Percentiles rank a stretch among this genome's conserved stretches.
Evolutionary conservation across 148 eudicot species (phyloP).

Genomic region (Fagopyrum homotropicum): DNA sequence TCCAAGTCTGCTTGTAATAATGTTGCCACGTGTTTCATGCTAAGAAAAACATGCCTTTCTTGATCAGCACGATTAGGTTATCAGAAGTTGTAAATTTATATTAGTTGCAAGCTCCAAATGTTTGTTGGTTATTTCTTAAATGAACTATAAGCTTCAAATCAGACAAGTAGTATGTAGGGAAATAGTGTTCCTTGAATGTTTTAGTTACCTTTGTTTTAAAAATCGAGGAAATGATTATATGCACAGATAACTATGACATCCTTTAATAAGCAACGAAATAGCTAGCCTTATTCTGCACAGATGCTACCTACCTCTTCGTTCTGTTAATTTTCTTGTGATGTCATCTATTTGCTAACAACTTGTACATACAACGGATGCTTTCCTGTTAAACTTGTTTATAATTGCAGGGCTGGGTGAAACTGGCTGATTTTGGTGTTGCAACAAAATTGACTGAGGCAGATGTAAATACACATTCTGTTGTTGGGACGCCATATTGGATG

Average conservation of each 20-base stretch:
- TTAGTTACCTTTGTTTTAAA: not conserved
- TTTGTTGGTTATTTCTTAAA: not conserved
- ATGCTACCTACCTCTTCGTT: not conserved
- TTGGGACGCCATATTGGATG: slow-evolving; percentile 99
- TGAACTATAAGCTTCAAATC: not conserved
- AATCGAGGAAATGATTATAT: not conserved
- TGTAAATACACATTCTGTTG: slow-evolving; percentile 96
- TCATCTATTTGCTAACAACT: not conserved
- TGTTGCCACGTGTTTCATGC: not conserved
- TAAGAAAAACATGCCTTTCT: slow-evolving; percentile 1
- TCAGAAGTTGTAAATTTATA: not conserved
- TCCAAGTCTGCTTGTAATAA: not conserved
- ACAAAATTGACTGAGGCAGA: slow-evolving; percentile 97
- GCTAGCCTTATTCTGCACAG: not conserved
- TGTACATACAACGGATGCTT: slow-evolving; percentile 2
- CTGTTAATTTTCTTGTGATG: not conserved
- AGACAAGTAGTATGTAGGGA: not conserved
- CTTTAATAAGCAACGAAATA: not conserved
- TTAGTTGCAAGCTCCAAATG: not conserved
- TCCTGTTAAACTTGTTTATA: slow-evolving; percentile 5
- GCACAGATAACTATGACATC: not conserved
- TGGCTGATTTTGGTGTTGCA: slow-evolving; percentile 99
- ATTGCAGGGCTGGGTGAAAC: slow-evolving; percentile 92
- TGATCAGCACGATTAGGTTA: not conserved
- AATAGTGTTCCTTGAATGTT: not conserved